Base-by-base conservation (phyloP, 1,139 yeast genomes). In the Citeromyces hawaiiensis region DNA sequence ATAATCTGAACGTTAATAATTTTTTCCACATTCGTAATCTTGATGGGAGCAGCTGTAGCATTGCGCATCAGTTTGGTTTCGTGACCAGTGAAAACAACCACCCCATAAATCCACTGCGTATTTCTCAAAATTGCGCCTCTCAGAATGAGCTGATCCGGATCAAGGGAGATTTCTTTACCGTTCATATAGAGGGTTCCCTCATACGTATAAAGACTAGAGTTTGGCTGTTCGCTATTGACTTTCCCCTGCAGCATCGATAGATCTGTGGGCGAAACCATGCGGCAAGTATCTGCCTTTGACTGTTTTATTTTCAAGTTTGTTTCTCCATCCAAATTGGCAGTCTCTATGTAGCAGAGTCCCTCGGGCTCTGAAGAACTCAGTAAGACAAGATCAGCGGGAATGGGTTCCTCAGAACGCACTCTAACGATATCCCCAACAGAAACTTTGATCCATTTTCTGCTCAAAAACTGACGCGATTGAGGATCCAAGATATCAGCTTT, bases 1-100 rank as follows among this genome's bases (percentile, higher is more conserved):
- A 91, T 65, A 52, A 91, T 91, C 57, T 93, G 98, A 51, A 85
- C 62, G 56, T 93, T 93, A 48, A 93, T 88, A 60, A 88, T 85
- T 58, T 94, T 76, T 63, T 93, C 99, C 11, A 93, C 97, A 21
- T 95, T 96, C 1, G 98, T 93, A 52, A 94, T 72, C 56, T 93
- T 93, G 51, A 93, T 93, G 4, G 98, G 98, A 1, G 99, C 81
- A 3, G 98, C 96, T 2, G 97, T 88, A 11, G 99, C 98, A 62
- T 93, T 93, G 55, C 98, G 76, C 98, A 93, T 91, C 47, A 93
- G 69, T 54, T 93, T 93, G 0, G 99, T 91, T 61, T 93, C 98
- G 57, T 93, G 98, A 21, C 98, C 99, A 0, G 99, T 93, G 56
- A 91, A 93, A 2, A 91, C 76, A 2, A 85, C 96, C 37, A 87